phyloP scores from a whole-genome alignment of 2,329 filamentous ascomycete species.

The Pseudogymnoascus sp. region DNA sequence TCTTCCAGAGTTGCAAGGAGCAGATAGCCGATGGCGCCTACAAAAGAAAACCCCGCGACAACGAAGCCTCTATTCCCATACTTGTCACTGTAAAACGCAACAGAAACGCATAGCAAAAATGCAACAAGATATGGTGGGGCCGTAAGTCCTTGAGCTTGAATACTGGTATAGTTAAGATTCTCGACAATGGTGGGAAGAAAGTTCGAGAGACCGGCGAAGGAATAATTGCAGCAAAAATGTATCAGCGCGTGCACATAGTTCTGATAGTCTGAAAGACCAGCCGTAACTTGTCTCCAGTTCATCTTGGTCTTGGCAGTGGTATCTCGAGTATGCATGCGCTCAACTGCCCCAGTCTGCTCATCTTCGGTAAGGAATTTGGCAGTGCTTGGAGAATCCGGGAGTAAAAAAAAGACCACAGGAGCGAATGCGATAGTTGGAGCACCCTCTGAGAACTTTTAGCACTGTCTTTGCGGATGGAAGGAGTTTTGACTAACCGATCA shows the following conservation, averaged over 20 bases:
- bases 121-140: constrained; percentile 35
- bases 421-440: constrained; percentile 26
- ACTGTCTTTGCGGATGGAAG: constrained; percentile 8
- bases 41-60: constrained; percentile 23
- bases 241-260: constrained; percentile 31
- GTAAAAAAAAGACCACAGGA: constrained; percentile 25
- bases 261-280: constrained; percentile 31
- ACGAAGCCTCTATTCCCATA: constrained; percentile 30
- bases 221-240: constrained; percentile 33
- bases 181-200: constrained; percentile 36
- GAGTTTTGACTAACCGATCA: constrained; percentile 14
- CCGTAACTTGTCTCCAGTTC: constrained; percentile 28
- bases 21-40: constrained; percentile 30
- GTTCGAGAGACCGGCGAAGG: constrained; percentile 33
- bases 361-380: constrained; percentile 25
- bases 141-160: constrained; percentile 34
- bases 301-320: constrained; percentile 23
- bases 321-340: constrained; percentile 20
- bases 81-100: constrained; percentile 30
- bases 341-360: constrained; percentile 21
- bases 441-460: constrained; percentile 18
- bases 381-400: constrained; percentile 27
- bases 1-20: constrained; percentile 24
- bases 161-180: constrained; percentile 32
- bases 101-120: constrained; percentile 29